Conservation (phyloP, 805 yeast species). For the Myxozyma nipponensis region DNA sequence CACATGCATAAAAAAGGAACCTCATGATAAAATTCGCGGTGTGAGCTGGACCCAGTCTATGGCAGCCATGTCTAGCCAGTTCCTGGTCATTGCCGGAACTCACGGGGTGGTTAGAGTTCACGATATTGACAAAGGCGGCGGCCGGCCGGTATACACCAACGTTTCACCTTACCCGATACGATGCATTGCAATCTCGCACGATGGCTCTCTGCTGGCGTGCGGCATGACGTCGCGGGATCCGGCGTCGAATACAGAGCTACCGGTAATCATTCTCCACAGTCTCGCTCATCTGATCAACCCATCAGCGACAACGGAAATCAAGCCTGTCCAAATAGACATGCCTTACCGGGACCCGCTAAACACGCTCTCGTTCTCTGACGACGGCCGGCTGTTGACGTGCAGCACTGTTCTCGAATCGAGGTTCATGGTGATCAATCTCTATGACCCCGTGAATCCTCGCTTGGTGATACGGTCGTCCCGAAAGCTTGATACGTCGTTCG, state of each 20-base stretch:
- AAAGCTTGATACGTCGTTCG: conserved; percentile 59
- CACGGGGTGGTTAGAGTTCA: conserved; percentile 66
- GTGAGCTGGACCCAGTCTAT: conserved; percentile 32
- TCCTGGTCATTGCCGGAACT: conserved; percentile 66
- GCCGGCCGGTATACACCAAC: conserved; percentile 65
- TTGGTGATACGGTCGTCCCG: conserved; percentile 65
- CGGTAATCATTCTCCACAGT: conserved; percentile 60
- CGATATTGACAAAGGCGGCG: conserved; percentile 50
- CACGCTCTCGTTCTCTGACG: conserved; percentile 65
- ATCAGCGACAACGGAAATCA: conserved; percentile 36
- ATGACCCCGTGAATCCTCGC: conserved; percentile 60
- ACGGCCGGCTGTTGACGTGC: conserved; percentile 67
- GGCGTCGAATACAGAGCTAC: conserved; percentile 64
- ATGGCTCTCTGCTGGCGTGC: conserved; percentile 64
- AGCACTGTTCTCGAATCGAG: conserved; percentile 75
- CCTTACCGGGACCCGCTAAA: conserved; percentile 87
- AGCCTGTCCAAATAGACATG: conserved; percentile 67
- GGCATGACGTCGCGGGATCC: conserved; percentile 81
- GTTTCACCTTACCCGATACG: conserved; percentile 71
- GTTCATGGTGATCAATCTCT: conserved; percentile 67
- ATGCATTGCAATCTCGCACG: conserved; percentile 67
- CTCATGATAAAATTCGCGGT: conserved; percentile 10
- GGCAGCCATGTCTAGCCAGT: conserved; percentile 49
- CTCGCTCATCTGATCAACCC: conserved; percentile 12
- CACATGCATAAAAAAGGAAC: conserved; percentile 14